phyloP scores from a whole-genome alignment of 2,329 filamentous ascomycete species.

The Scedosporium minutisporum region DNA sequence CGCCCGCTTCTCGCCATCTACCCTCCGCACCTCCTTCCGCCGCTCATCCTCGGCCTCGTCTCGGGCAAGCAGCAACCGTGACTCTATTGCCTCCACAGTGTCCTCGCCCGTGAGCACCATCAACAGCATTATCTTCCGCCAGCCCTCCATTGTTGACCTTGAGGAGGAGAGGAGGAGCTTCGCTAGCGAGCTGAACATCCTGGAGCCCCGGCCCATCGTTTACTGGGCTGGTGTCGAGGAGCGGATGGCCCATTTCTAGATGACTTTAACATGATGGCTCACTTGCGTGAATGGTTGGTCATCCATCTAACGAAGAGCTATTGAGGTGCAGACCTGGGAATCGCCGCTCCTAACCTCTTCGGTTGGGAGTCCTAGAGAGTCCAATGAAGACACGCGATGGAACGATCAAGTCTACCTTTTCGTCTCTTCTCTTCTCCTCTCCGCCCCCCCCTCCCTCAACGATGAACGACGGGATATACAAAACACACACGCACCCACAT shows the following conservation, averaged over 20 bases:
- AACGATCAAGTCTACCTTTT: no score
- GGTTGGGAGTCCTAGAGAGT: no score
- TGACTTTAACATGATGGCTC: neutral
- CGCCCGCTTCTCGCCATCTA: slow-evolving; percentile 38
- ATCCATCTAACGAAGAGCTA: no score
- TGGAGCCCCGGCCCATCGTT: slow-evolving; percentile 53
- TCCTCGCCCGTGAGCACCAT: slow-evolving; percentile 39
- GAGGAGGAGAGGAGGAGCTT: slow-evolving; percentile 48
- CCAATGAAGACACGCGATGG: no score
- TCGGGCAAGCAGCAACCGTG: slow-evolving; percentile 27
- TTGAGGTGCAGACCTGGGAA: no score
- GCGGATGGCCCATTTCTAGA: slow-evolving; percentile 37
- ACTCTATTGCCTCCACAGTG: slow-evolving; percentile 33
- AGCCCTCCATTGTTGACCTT: slow-evolving; percentile 45
- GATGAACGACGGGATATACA: no score
- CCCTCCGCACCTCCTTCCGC: slow-evolving; percentile 42
- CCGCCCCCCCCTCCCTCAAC: no score
- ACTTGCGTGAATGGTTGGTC: neutral
- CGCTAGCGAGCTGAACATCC: slow-evolving; percentile 41
- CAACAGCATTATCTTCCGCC: slow-evolving; percentile 50
- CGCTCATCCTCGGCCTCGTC: slow-evolving; percentile 38
- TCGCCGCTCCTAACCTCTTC: no score
- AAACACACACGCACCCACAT: no score
- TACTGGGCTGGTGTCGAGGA: slow-evolving; percentile 57
- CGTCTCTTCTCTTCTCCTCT: no score